Evolutionary conservation across 2,329 filamentous ascomycete species (phyloP).

Genomic region (Zymoseptoria passerinii): DNA sequence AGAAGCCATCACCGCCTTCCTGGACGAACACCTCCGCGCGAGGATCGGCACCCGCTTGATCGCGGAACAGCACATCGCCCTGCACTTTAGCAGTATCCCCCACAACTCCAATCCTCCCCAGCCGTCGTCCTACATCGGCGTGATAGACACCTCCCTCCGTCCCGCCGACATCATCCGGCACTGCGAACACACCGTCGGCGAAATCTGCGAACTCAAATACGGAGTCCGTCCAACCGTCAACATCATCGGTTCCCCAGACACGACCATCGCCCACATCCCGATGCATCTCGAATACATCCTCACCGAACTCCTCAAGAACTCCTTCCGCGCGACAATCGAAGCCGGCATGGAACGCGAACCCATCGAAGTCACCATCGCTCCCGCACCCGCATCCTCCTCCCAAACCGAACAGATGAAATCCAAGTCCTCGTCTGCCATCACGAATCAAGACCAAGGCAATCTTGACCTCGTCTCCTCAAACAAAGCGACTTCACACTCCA

Average conservation of each 20-base stretch:
- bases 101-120: slow-evolving; percentile 50
- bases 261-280: slow-evolving; percentile 87
- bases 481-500: slow-evolving; percentile 20
- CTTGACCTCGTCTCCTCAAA: slow-evolving; percentile 27
- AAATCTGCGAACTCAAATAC: slow-evolving; percentile 95
- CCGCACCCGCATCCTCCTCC: slow-evolving; percentile 45
- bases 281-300: slow-evolving; percentile 97
- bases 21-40: slow-evolving; percentile 88
- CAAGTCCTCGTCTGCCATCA: slow-evolving; percentile 21
- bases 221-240: slow-evolving; percentile 72
- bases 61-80: slow-evolving; percentile 90
- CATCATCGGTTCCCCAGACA: slow-evolving; percentile 76
- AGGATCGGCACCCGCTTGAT: slow-evolving; percentile 90
- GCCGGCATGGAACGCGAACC: slow-evolving; percentile 69
- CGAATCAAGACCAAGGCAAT: slow-evolving; percentile 30
- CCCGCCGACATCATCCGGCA: slow-evolving; percentile 73
- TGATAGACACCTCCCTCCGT: slow-evolving; percentile 83
- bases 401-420: slow-evolving; percentile 11
- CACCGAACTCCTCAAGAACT: slow-evolving; percentile 93
- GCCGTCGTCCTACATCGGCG: slow-evolving; percentile 69
- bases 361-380: slow-evolving; percentile 86
- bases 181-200: slow-evolving; percentile 84
- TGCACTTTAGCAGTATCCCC: slow-evolving; percentile 68
- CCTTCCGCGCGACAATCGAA: slow-evolving; percentile 88
- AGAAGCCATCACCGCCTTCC: slow-evolving; percentile 74